Evolutionary conservation across 2,329 filamentous ascomycete species (phyloP).

Genomic region (Pestalotiopsis sp.): DNA sequence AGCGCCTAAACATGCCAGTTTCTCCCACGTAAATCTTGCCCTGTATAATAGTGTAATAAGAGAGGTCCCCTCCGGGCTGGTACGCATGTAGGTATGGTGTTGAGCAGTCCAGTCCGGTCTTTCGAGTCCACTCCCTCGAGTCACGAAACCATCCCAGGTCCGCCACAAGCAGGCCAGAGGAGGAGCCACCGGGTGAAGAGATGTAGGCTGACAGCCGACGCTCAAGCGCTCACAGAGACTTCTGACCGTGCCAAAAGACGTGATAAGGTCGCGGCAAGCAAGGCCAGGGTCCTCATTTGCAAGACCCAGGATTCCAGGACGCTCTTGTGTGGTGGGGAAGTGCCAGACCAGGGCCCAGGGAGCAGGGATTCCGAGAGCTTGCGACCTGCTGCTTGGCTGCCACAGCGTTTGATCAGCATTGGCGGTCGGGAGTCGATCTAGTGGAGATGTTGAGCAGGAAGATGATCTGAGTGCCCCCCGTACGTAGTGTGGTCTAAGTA

Average conservation of each 20-base stretch:
- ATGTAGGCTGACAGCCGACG: background rate
- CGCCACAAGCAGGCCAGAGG: background rate
- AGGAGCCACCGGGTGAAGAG: background rate
- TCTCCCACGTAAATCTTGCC: background rate
- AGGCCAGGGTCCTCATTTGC: conserved; percentile 13
- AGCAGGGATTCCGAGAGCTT: conserved; percentile 14
- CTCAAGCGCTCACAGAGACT: background rate
- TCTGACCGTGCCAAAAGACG: background rate
- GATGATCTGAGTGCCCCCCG: background rate
- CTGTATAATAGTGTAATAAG: background rate
- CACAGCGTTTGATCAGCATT: conserved; percentile 15
- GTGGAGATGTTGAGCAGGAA: background rate
- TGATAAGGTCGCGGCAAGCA: conserved; percentile 15
- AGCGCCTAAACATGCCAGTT: background rate
- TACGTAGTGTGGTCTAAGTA: background rate
- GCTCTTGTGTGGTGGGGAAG: conserved; percentile 12
- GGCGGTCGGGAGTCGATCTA: conserved; percentile 5
- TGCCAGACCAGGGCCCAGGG: conserved; percentile 1
- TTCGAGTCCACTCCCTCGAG: background rate
- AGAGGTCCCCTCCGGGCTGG: background rate
- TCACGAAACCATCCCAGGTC: background rate
- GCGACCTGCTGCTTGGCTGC: conserved; percentile 4
- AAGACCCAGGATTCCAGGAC: conserved; percentile 11
- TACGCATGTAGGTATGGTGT: background rate
- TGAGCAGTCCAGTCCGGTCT: background rate